Evolutionary conservation across 768 basidiomycete genomes (phyloP).

Genomic region (Macrocybe gigantea): DNA sequence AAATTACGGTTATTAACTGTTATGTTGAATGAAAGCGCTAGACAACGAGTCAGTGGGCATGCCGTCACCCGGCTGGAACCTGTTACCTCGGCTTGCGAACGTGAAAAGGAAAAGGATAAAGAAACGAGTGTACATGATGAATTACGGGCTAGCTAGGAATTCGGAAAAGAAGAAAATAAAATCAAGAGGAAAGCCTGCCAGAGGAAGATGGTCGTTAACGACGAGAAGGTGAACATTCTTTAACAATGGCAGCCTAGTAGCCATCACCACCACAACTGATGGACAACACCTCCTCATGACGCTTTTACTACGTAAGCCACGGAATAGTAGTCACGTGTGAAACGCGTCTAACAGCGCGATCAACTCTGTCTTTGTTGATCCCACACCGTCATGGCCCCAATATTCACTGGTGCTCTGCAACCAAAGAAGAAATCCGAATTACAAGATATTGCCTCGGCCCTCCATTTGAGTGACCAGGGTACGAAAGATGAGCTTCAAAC

Average conservation of each 20-base stretch:
- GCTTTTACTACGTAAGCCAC: too few species aligned
- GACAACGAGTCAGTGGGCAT: not conserved
- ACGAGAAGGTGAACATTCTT: slow-evolving; percentile 8
- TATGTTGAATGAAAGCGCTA: slow-evolving; percentile 45
- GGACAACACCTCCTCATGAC: too few species aligned
- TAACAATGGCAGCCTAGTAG: not conserved
- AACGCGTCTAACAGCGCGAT: slow-evolving; percentile 15
- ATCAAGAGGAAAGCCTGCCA: slow-evolving; percentile 3
- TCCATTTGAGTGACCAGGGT: slow-evolving; percentile 46
- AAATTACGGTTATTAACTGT: slow-evolving; percentile 33
- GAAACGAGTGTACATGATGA: slow-evolving; percentile 22
- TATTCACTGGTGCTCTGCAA: slow-evolving; percentile 48
- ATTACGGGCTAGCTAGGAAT: slow-evolving; percentile 6
- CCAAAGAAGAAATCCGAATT: slow-evolving; percentile 69
- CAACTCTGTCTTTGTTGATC: slow-evolving; percentile 16
- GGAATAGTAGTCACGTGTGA: slow-evolving; percentile 22
- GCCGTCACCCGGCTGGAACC: not conserved
- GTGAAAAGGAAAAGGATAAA: slow-evolving; percentile 30
- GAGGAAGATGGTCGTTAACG: not conserved
- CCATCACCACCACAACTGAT: too few species aligned
- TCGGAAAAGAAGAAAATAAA: slow-evolving; percentile 9
- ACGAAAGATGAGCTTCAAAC: slow-evolving; percentile 58
- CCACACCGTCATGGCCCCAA: slow-evolving; percentile 34
- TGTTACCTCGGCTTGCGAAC: slow-evolving; percentile 58
- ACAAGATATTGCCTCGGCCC: slow-evolving; percentile 51